A percentile compares a stretch with the other conserved stretches of the same genome.
phyloP scores from a whole-genome alignment of 164 flowering plant species.

The Tinospora cordifolia region DNA sequence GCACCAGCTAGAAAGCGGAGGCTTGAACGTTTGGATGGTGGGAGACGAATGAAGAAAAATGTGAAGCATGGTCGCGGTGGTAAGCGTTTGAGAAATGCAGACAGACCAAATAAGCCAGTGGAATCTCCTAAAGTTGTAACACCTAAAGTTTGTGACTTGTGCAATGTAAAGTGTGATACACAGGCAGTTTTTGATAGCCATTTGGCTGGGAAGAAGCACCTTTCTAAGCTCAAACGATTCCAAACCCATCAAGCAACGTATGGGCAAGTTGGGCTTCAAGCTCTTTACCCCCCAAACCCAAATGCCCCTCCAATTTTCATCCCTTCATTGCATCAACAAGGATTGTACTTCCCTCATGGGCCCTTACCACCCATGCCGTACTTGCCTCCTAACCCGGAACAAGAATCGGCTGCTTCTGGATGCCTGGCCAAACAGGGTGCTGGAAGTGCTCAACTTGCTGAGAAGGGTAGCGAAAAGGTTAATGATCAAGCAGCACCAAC shows the following conservation, averaged over 20 bases:
- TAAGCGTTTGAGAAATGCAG: conserved; percentile 24
- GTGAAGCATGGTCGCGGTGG: conserved; percentile 32
- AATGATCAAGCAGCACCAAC: neutral
- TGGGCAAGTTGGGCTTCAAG: conserved; percentile 32
- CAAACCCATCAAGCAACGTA: conserved; percentile 33
- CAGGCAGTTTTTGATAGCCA: conserved; percentile 42
- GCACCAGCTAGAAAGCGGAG: conserved; percentile 15
- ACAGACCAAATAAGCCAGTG: conserved; percentile 17
- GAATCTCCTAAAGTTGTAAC: conserved; percentile 37
- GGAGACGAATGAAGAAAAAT: conserved; percentile 29
- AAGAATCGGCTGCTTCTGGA: conserved; percentile 5
- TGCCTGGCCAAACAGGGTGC: neutral
- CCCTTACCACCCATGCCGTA: conserved; percentile 1
- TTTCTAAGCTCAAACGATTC: conserved; percentile 33
- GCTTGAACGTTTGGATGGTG: conserved; percentile 16
- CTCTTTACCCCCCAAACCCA: conserved; percentile 30
- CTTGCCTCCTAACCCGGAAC: conserved; percentile 10
- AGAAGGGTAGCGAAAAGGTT: conserved; percentile 1
- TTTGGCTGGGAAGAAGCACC: conserved; percentile 52
- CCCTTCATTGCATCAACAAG: conserved; percentile 14
- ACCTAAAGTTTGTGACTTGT: conserved; percentile 45
- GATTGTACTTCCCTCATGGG: conserved; percentile 5
- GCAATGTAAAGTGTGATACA: conserved; percentile 47
- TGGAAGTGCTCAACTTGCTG: neutral
- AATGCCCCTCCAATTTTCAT: conserved; percentile 13